Base-by-base conservation (phyloP, 1,284 basidiomycete genomes). In the Anthracocystis walkeri region DNA sequence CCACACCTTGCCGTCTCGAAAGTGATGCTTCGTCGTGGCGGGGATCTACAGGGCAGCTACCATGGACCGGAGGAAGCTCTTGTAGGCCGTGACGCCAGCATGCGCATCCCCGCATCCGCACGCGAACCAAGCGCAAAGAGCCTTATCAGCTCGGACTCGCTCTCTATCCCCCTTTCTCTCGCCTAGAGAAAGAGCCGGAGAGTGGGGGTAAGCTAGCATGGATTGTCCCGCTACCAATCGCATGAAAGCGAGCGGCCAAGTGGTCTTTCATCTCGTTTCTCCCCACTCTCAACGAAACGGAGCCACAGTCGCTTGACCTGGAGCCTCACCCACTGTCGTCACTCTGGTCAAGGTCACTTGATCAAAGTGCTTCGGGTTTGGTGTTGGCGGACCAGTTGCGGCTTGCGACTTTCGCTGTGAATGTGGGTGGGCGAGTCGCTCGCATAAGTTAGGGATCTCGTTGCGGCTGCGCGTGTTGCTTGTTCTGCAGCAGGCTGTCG, bases 71-170 rank as follows among this genome's bases (percentile, higher is more conserved):
- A 27, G 27, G 27, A 29, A 48, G 18, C 16, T 48, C 16, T 48
- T 38, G 14, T 38, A 38, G 14, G 35, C 16, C 35, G 35, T 38
- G 35, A 38, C 35, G 35, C 35, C 35, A 38, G 35, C 35, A 38
- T 38, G 35, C 35, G 35, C 14, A 3, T 16, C 35, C 35, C 35
- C 35, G 35, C 35, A 38, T 10, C 46, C 27, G 44, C 23, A 46
- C 44, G 46, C 46, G 25, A 48, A 48, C 18, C 46, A 10, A 48
- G 46, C 44, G 44, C 27, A 48, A 48, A 27, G 46, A 48, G 46
- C 27, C n/a, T n/a, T 4, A 48, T 10, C 27, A 29, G 46, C 46
- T 29, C 27, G 27, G 46, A 6, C 46, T 48, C 21, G 46, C 27
- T 48, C 27, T 48, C 46, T 25, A 23, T 33, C 10, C 12, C 31